phyloP scores from a whole-genome alignment of 169 alveolate species.

The Miamiensis avidus region DNA sequence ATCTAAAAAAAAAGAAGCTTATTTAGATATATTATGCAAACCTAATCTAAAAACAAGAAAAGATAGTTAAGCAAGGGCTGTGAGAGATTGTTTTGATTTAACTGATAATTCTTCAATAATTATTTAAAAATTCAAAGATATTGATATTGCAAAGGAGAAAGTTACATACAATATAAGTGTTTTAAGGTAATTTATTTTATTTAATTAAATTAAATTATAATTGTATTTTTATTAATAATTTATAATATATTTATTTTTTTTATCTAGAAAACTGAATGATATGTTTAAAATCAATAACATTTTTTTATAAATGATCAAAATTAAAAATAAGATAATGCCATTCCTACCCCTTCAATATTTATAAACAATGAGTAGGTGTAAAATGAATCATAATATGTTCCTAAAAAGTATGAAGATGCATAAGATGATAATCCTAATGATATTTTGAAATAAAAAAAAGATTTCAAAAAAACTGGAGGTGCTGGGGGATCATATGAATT shows the following conservation, averaged over 20 bases:
- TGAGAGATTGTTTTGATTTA: not conserved
- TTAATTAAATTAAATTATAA: no score
- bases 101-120: not conserved
- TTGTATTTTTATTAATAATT: no score
- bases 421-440: not conserved
- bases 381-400: not conserved
- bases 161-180: not conserved
- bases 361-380: no score
- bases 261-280: no score
- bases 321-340: no score
- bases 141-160: not conserved
- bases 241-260: no score
- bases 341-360: no score
- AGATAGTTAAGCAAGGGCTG: not conserved
- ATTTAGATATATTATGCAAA: no score
- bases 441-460: not conserved
- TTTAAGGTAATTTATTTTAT: not conserved
- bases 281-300: no score
- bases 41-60: not conserved
- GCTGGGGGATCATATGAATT: not conserved
- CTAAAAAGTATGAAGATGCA: not conserved
- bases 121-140: no score
- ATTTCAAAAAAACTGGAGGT: not conserved
- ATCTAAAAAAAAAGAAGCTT: not conserved
- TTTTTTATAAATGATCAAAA: no score